Evolutionary conservation across 768 basidiomycete species (phyloP).

Genomic region (Coprinopsis sp.): DNA sequence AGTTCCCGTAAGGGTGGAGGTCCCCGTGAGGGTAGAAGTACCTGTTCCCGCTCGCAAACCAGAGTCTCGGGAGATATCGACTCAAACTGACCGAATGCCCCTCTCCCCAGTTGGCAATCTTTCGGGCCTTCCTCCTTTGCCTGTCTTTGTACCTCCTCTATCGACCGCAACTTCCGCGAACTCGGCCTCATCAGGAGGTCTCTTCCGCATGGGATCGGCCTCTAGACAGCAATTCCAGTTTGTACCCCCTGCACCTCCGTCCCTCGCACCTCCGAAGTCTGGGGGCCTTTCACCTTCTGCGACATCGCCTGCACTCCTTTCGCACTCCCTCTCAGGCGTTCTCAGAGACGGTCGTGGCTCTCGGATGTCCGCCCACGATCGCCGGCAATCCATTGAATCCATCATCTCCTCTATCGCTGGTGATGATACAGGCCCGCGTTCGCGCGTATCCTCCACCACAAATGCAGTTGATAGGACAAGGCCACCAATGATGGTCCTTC

Average conservation of each 20-base stretch:
- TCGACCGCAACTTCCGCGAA: constrained; percentile 16
- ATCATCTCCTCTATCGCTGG: constrained; percentile 47
- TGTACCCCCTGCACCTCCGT: constrained; percentile 48
- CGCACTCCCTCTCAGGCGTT: constrained; percentile 32
- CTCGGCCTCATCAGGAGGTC: constrained; percentile 29
- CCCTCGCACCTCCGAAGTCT: constrained; percentile 24
- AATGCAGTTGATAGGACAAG: constrained; percentile 67
- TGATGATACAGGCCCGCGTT: constrained; percentile 36
- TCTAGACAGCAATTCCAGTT: constrained; percentile 58
- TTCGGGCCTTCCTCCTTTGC: constrained; percentile 31
- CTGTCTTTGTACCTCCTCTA: constrained; percentile 27
- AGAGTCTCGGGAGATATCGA: constrained; percentile 67
- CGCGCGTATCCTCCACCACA: constrained; percentile 52
- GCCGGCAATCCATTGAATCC: constrained; percentile 71
- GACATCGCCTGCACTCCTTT: constrained; percentile 34
- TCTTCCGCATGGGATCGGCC: constrained; percentile 55
- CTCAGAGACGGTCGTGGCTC: constrained; percentile 53
- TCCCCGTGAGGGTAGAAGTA: constrained; percentile 20
- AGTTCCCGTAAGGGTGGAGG: constrained; percentile 15
- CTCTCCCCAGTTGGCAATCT: constrained; percentile 2
- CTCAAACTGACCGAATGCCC: constrained; percentile 63
- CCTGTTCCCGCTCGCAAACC: constrained; percentile 48
- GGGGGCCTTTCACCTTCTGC: constrained; percentile 20
- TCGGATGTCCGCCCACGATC: constrained; percentile 44
- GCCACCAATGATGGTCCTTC: constrained; percentile 81